A percentile compares a stretch with the other conserved stretches of the same genome.
Conservation (phyloP, 805 yeast genomes). For the Sporopachydermia quercuum region DNA sequence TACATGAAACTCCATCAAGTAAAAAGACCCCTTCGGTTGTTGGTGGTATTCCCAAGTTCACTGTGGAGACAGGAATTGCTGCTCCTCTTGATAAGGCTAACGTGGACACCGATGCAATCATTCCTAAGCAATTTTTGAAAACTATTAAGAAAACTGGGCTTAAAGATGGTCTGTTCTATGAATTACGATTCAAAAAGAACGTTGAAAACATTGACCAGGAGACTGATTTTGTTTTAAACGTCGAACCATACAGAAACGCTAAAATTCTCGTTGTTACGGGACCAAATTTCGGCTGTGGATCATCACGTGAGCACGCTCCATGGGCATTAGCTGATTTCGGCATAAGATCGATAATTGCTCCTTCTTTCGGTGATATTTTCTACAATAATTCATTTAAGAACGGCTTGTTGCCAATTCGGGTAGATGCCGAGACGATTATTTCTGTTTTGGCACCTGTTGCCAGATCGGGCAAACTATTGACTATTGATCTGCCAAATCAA, state of each 20-base stretch:
- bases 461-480: slow-evolving; percentile 49
- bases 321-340: slow-evolving; percentile 99
- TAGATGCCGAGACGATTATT: slow-evolving; percentile 63
- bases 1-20: slow-evolving; percentile 21
- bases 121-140: slow-evolving; percentile 95
- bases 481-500: slow-evolving; percentile 80
- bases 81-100: slow-evolving; percentile 93
- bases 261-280: slow-evolving; percentile 84
- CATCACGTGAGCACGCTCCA: slow-evolving; percentile 98
- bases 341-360: slow-evolving; percentile 89
- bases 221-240: slow-evolving; percentile 87
- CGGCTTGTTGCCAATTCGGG: slow-evolving; percentile 83
- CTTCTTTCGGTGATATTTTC: slow-evolving; percentile 96
- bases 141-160: slow-evolving; percentile 97
- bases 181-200: slow-evolving; percentile 63
- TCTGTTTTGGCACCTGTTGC: slow-evolving; percentile 73
- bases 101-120: slow-evolving; percentile 96
- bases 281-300: slow-evolving; percentile 97
- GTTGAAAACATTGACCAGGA: slow-evolving; percentile 34
- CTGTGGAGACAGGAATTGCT: slow-evolving; percentile 65
- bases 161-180: slow-evolving; percentile 78
- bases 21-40: slow-evolving; percentile 14
- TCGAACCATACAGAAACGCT: slow-evolving; percentile 65
- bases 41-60: slow-evolving; percentile 61
- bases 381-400: slow-evolving; percentile 95